These are phyloP conservation scores for Skeletonema tropicum DNA, from an alignment of 108 stramenopile species.

Conservation along the genomic window DNA sequence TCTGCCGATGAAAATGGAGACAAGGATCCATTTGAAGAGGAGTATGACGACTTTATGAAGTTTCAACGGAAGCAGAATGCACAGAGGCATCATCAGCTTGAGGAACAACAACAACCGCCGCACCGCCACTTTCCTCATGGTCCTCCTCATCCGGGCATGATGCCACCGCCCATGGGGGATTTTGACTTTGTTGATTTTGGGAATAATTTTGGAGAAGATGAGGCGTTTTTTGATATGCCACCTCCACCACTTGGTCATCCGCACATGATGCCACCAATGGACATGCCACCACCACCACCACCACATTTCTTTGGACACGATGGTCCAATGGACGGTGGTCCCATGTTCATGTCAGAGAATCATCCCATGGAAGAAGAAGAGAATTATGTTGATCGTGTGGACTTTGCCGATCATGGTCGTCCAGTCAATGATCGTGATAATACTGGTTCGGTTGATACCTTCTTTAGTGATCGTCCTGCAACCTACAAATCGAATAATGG, in stretches of 20 bases:
- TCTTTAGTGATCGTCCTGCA: conserved; percentile 3
- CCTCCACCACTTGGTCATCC: background rate
- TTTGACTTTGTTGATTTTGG: too few species aligned
- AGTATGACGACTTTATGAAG: too few species aligned
- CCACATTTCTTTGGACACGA: background rate
- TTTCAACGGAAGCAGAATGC: too few species aligned
- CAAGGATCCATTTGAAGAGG: too few species aligned
- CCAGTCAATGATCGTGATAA: conserved; percentile 1
- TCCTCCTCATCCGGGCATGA: too few species aligned
- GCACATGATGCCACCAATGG: too few species aligned
- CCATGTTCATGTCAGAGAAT: background rate
- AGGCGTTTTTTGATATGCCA: background rate
- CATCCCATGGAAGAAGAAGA: background rate
- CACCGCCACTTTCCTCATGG: too few species aligned
- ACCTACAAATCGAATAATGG: background rate
- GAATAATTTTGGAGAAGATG: background rate
- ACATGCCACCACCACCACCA: background rate
- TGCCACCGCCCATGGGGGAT: too few species aligned
- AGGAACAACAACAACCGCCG: too few species aligned
- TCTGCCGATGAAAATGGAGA: too few species aligned
- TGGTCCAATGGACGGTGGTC: background rate
- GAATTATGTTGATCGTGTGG: background rate
- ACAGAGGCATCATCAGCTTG: too few species aligned
- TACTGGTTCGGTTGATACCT: background rate
- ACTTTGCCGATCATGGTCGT: background rate